Evolutionary conservation across 257 asterid species (phyloP), one percentile per base, ranked within the genome.

Genomic region (Lycium barbarum): DNA sequence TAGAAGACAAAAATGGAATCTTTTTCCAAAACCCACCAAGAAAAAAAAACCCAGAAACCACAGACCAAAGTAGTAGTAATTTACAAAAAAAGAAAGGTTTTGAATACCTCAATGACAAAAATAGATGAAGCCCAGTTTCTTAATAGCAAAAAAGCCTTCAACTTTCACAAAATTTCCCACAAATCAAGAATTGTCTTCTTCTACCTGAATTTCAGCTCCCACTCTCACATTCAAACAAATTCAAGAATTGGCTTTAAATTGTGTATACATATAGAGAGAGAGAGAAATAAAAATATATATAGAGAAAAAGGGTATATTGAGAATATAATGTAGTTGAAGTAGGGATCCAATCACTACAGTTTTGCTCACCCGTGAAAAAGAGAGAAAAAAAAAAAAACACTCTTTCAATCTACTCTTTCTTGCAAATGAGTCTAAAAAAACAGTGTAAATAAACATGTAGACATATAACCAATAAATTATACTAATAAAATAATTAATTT

Each of bases 281-380:
- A 84, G 43, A 57, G 63, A 68, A 45, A 3, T 20, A 35, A 14
- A 35, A 68, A 6, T 47, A 47, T 81, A 78, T 84, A 82, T 84
- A 89, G 86, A 71, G 88, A 83, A 33, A 80, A 73, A 79, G 58
- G 5, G 40, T 26, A 26, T 1, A 68, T 67, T 67, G 82, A 83
- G 80, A 22, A 65, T 70, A 84, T 65, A 79, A 86, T 68, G 85
- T 45, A 36, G 26, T 17, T 11, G 36, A n/a, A 70, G 54, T 43
- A 79, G 84, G 89, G 93, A 91, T 92, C 93, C 90, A 88, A 90
- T 89, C 87, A 86, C 87, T 81, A 84, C n/a, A 71, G 83, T 79
- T 72, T 84, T 66, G 83, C 86, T 73, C 74, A 90, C 93, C 89
- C 92, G 93, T 90, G 94, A 91, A 83, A 78, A 26, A 26, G 33